A percentile compares a stretch with the other conserved stretches of the same genome.
Conservation (phyloP, 2,329 filamentous ascomycete genomes). For the Berkeleyomyces basicola region DNA sequence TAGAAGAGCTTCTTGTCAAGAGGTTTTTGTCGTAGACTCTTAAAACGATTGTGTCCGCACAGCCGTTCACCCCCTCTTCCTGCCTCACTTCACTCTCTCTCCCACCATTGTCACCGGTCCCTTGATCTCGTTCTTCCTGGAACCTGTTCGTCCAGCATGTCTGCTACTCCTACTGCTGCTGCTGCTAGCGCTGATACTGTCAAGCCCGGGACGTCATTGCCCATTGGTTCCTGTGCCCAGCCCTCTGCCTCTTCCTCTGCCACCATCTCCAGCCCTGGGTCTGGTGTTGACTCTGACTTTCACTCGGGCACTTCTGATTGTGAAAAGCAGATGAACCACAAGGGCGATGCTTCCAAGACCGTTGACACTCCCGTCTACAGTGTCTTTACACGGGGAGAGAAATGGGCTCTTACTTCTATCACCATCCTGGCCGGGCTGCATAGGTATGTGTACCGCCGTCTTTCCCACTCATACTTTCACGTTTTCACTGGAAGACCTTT, state of each 20-base stretch:
- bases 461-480: not conserved
- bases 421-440: constrained; percentile 19
- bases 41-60: not conserved
- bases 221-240: not conserved
- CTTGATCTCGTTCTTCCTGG: no score
- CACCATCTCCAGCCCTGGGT: not conserved
- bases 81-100: not conserved
- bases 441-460: constrained; percentile 7
- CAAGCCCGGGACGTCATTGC: not conserved
- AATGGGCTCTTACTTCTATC: constrained; percentile 18
- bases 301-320: not conserved
- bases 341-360: not conserved
- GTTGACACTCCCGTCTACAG: constrained; percentile 14
- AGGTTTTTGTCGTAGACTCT: not conserved
- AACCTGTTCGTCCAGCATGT: not conserved
- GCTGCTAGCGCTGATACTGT: no score
- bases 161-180: not conserved
- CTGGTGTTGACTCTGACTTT: not conserved
- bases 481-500: not conserved
- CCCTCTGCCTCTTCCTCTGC: no score
- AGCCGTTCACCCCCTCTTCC: not conserved
- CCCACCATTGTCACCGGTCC: not conserved
- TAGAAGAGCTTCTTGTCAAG: not conserved
- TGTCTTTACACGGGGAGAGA: constrained; percentile 17
- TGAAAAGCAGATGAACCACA: not conserved